These are phyloP conservation scores for Hortiboletus campestris DNA, from an alignment of 768 basidiomycete species.

Conservation along the genomic window DNA sequence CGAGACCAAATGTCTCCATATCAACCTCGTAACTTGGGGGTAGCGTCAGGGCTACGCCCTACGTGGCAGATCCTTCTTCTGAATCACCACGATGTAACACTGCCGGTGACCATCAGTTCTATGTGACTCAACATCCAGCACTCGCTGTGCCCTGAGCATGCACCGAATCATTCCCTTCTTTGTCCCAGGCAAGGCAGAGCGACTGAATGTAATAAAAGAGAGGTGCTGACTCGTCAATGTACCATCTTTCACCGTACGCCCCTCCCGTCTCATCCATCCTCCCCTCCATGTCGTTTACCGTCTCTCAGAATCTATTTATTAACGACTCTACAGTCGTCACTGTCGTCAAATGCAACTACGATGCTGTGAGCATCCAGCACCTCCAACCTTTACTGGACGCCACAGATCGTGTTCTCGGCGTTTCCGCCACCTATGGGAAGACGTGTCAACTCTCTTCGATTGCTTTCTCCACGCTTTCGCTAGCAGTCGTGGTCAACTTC, in stretches of 20 bases:
- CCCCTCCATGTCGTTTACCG: slow-evolving; percentile 15
- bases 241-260: neutral
- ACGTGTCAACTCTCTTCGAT: slow-evolving; percentile 36
- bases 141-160: slow-evolving; percentile 13
- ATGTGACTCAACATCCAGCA: neutral
- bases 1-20: neutral
- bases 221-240: neutral
- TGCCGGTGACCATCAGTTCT: neutral
- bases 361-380: slow-evolving; percentile 19
- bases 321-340: slow-evolving; percentile 22
- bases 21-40: neutral
- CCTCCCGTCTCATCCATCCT: neutral
- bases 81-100: neutral
- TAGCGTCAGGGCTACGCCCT: neutral
- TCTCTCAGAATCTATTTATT: slow-evolving; percentile 38
- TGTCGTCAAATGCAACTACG: slow-evolving; percentile 29
- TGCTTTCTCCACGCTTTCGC: slow-evolving; percentile 39
- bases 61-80: neutral
- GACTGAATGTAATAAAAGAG: slow-evolving; percentile 5
- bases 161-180: neutral
- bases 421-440: slow-evolving; percentile 42
- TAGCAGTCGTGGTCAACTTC: slow-evolving; percentile 36
- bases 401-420: slow-evolving; percentile 31
- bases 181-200: neutral
- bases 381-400: slow-evolving; percentile 33